A percentile compares a stretch with the other conserved stretches of the same genome.
phyloP scores from a whole-genome alignment of 306 rosid species.

The Cajanus cajan region DNA sequence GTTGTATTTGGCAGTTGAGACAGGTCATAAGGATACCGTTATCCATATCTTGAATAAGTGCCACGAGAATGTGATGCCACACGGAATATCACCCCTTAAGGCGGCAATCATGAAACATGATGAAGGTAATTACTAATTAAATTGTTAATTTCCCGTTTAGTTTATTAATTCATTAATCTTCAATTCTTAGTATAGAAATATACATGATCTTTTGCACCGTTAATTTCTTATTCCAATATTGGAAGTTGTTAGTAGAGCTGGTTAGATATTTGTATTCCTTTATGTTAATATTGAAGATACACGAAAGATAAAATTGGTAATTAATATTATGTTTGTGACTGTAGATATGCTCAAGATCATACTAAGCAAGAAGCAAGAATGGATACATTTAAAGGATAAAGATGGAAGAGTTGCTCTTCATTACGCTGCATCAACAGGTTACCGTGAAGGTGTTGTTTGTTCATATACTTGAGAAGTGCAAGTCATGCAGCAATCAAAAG shows the following conservation, averaged over 20 bases:
- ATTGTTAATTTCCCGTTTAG: too few species aligned
- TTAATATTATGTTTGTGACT: neutral
- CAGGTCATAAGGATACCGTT: neutral
- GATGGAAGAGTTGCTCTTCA: constrained; percentile 17
- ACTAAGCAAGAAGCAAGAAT: neutral
- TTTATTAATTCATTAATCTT: too few species aligned
- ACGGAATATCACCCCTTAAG: neutral
- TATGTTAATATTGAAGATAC: too few species aligned
- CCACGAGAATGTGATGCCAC: neutral
- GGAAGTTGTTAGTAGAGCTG: too few species aligned
- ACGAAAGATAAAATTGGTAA: too few species aligned
- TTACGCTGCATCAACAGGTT: constrained; percentile 31
- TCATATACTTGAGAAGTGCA: neutral
- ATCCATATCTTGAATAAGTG: neutral
- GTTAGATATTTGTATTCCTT: too few species aligned
- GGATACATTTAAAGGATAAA: constrained; percentile 2
- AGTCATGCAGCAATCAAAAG: neutral
- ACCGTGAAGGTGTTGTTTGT: constrained; percentile 13
- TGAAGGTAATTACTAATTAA: neutral
- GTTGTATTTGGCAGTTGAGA: neutral
- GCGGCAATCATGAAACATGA: neutral
- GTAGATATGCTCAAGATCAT: neutral
- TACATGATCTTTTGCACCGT: too few species aligned
- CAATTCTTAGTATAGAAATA: too few species aligned
- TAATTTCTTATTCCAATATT: too few species aligned